These are phyloP conservation scores for Gaultheria prostrata DNA, from an alignment of 148 eudicot genomes.

Conservation along the genomic window DNA sequence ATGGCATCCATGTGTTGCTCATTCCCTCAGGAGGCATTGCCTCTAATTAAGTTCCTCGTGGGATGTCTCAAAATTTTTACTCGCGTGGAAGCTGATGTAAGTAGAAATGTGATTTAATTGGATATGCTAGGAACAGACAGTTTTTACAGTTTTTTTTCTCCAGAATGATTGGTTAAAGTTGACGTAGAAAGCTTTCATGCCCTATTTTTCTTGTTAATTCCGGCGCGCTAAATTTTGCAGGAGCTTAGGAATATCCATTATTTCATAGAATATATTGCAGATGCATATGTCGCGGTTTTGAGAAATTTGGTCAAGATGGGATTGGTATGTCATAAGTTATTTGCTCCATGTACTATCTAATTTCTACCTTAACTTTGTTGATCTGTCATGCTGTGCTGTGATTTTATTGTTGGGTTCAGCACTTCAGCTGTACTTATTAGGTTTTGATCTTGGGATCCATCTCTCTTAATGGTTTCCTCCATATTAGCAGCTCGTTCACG, in stretches of 20 bases:
- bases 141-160: not conserved
- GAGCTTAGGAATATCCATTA: constrained; percentile 36
- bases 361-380: not conserved
- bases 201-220: not conserved
- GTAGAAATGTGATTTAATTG: constrained; percentile 19
- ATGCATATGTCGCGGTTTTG: constrained; percentile 64
- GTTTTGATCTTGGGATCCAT: constrained; percentile 11
- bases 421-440: not conserved
- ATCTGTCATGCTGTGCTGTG: constrained; percentile 5
- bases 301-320: constrained; percentile 41
- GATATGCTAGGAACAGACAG: not conserved
- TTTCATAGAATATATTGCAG: constrained; percentile 46
- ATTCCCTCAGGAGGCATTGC: constrained; percentile 48
- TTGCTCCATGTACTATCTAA: not conserved
- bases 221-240: constrained; percentile 28
- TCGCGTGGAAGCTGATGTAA: constrained; percentile 52
- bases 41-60: constrained; percentile 62
- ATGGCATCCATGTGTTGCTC: constrained; percentile 75
- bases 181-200: not conserved
- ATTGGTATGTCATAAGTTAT: constrained; percentile 41
- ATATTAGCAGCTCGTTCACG: constrained; percentile 52
- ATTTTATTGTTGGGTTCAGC: not conserved
- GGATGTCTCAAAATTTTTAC: constrained; percentile 44
- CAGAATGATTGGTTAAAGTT: not conserved
- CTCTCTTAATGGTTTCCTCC: constrained; percentile 6